Base-by-base conservation (phyloP, 2,329 filamentous ascomycete genomes). In the Dactylellina sp. region DNA sequence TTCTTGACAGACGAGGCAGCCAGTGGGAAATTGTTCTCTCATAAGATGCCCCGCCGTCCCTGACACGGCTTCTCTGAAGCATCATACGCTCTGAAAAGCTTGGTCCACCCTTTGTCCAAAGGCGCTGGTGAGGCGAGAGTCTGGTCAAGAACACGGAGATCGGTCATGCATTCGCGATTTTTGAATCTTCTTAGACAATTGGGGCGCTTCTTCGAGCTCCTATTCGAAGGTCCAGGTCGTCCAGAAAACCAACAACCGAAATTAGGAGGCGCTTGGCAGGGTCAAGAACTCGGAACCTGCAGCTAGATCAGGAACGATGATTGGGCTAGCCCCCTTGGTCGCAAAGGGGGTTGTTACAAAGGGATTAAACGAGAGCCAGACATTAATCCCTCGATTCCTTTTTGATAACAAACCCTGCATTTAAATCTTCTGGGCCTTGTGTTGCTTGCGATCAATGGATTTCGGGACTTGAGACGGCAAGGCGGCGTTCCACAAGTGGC, bases 241-340 rank as follows among this genome's bases (percentile, higher is more conserved):
- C 66, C 24, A 28, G 52, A 28, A 25, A 72, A 53, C 64, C 55
- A 49, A 61, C 46, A 61, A 32, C 68, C 68, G 68, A 72, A 72
- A 72, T 72, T 60, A 72, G 68, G 35, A 55, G 53, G 68, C 68
- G 68, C 68, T 72, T 72, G 68, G 68, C 68, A 72, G 68, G 68
- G 59, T 60, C 59, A 71, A 35, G 16, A n/a, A 24, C 25, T 52
- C 40, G 44, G 50, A 44, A 72, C 57, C 32, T 64, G 53, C 64
- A 72, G 52, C 39, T 64, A n/a, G 35, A 46, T 16, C 47, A 37
- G 53, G 24, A 65, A 16, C 28, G n/a, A 32, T 72, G 46, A 72
- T 72, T 72, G 68, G 68, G 44, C 47, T 5, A 35, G 22, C 53
- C 60, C 60, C 47, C 40, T 39, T 7, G 20, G 49, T 37, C 18